Evolutionary conservation across 202 grass and related monocot genomes (phyloP).

Genomic region (Hordeum pubiflorum): DNA sequence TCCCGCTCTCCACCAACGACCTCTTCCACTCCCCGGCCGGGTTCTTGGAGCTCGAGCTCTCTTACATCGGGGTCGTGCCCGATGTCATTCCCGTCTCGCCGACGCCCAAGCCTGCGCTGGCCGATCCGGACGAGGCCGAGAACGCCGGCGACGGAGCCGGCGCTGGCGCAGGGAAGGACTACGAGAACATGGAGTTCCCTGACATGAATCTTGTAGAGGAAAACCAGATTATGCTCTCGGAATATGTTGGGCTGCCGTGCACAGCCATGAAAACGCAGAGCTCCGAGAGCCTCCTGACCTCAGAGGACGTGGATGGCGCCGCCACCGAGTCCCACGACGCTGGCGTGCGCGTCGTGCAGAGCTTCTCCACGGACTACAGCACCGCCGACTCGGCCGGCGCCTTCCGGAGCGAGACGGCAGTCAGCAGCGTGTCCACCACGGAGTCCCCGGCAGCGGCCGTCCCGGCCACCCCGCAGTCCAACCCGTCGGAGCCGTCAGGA

Average conservation of each 20-base stretch:
- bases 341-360: constrained; percentile 74
- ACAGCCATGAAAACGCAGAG: constrained; percentile 48
- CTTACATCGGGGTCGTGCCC: constrained; percentile 70
- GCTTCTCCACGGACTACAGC: constrained; percentile 67
- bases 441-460: constrained; percentile 39
- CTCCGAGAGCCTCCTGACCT: constrained; percentile 69
- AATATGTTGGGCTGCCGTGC: constrained; percentile 72
- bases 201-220: constrained; percentile 81
- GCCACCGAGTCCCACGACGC: constrained; percentile 43
- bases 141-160: not conserved
- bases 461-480: constrained; percentile 52
- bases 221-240: constrained; percentile 84
- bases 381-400: constrained; percentile 43
- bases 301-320: constrained; percentile 52
- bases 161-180: constrained; percentile 26
- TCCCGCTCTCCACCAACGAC: constrained; percentile 78
- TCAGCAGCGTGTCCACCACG: constrained; percentile 58
- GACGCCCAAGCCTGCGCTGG: constrained; percentile 37
- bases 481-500: constrained; percentile 35
- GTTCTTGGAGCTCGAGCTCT: constrained; percentile 71
- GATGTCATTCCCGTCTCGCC: constrained; percentile 63
- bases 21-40: constrained; percentile 73
- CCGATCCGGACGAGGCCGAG: constrained; percentile 20
- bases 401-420: constrained; percentile 35
- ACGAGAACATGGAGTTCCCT: constrained; percentile 91